Evolutionary conservation across 345 rosid species (phyloP), one percentile per base, ranked within the genome.

Genomic region (Streptanthus diversifolius): DNA sequence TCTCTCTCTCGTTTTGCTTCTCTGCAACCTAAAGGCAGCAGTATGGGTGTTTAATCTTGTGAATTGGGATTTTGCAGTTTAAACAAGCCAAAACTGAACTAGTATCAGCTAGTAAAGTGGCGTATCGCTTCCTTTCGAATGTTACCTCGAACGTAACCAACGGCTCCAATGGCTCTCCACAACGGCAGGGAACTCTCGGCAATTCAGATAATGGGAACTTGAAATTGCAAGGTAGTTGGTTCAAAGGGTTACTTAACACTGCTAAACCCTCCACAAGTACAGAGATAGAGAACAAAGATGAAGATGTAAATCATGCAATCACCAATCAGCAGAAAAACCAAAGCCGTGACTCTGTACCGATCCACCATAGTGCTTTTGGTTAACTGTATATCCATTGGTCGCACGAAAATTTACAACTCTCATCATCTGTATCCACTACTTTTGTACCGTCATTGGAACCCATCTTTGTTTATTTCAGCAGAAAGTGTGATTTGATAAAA

Each of bases 31-130:
- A 19, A 60, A 22, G 19, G 21, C 45, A 39, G 7, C 63, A 29
- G 8, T 13, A 14, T 10, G 35, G 63, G 14, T 55, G 24, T 30
- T 37, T 27, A 63, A 45, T 45, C 44, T 2, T 63, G 32, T 8
- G 39, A 77, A 49, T 8, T 70, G 72, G 59, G 56, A 8, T 53
- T 27, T 69, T 82, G 81, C 92, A 95, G 99, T 77, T 92, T 10
- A 86, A 87, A 77, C 98, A 90, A 85, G 98, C 99, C 71, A 92
- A 87, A 83, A 89, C 96, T 52, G 99, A 90, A 87, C 83, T 92
- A 6, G 90, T 90, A 30, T 88, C 96, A 35, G 97, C 99, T 22
- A 92, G 99, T 87, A 95, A 88, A 88, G 98, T 88, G 77, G 98
- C 98, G 21, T 95, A 90, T 80, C 91, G 95, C 37, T 92, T 92